Percentiles rank a stretch among this genome's conserved stretches.
Evolutionary conservation across 106 monocot species (phyloP).

Genomic region (Vanilla planifolia): DNA sequence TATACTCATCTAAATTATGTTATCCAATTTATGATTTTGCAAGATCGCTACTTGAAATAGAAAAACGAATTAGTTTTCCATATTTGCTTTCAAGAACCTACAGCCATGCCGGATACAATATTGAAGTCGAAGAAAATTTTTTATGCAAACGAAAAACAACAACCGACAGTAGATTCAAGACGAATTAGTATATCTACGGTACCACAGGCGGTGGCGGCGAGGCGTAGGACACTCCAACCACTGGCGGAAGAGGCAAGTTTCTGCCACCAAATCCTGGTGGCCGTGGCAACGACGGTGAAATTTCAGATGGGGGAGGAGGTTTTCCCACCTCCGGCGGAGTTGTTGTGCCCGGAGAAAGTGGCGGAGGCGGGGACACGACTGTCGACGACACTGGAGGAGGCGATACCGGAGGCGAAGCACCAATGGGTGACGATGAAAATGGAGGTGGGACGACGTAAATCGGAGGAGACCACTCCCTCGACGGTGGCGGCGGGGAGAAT

Average conservation of each 20-base stretch:
- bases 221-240: constrained; percentile 10
- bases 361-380: neutral
- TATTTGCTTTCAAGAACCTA: too few species aligned
- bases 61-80: too few species aligned
- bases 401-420: neutral
- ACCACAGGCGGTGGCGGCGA: constrained; percentile 18
- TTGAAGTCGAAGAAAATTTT: too few species aligned
- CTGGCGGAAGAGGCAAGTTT: constrained; percentile 12
- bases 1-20: too few species aligned
- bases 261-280: constrained; percentile 1
- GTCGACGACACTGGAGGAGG: neutral
- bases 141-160: too few species aligned
- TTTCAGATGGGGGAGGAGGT: neutral
- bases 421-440: neutral
- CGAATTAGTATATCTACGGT: constrained; percentile 13
- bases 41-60: too few species aligned
- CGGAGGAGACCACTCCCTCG: neutral
- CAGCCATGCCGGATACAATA: too few species aligned
- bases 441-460: neutral
- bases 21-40: too few species aligned
- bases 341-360: neutral
- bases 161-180: too few species aligned
- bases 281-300: constrained; percentile 1
- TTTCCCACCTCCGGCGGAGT: neutral
- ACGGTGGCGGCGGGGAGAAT: neutral